phyloP scores from a whole-genome alignment of 176 grass and related monocot genomes.

The Oropetium thomaeum region DNA sequence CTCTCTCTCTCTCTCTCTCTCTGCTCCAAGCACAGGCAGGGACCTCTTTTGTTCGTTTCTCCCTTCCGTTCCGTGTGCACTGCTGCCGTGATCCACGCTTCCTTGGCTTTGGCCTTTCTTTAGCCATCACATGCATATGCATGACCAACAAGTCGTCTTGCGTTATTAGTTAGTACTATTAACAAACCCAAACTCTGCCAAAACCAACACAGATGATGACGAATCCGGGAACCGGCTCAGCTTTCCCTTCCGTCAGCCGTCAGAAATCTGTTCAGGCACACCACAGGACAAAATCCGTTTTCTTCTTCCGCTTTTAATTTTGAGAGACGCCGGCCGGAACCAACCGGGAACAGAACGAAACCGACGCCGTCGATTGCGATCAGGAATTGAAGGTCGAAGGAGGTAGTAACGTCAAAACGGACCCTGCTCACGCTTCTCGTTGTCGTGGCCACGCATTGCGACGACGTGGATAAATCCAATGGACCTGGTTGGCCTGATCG shows the following conservation, averaged over 20 bases:
- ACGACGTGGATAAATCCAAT: not conserved
- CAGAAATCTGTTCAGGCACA: not conserved
- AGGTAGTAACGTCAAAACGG: no score
- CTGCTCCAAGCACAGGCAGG: no score
- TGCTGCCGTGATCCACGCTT: not conserved
- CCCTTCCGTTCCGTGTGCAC: not conserved
- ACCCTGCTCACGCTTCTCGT: no score
- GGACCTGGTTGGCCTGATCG: not conserved
- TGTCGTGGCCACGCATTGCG: no score
- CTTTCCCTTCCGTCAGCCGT: no score
- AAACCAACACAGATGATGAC: no score
- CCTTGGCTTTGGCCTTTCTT: conserved; percentile 18
- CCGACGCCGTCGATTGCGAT: not conserved
- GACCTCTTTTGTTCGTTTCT: not conserved
- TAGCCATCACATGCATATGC: not conserved
- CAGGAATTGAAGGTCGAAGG: no score
- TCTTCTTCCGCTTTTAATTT: no score
- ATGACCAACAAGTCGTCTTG: not conserved
- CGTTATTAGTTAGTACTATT: no score
- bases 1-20: no score
- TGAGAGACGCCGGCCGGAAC: not conserved
- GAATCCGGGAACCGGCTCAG: no score
- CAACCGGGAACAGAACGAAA: no score
- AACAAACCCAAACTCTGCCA: not conserved
- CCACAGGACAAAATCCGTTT: not conserved